Base-by-base conservation (phyloP, 495 filamentous ascomycete species). In the Hypoxylon cercidicola region DNA sequence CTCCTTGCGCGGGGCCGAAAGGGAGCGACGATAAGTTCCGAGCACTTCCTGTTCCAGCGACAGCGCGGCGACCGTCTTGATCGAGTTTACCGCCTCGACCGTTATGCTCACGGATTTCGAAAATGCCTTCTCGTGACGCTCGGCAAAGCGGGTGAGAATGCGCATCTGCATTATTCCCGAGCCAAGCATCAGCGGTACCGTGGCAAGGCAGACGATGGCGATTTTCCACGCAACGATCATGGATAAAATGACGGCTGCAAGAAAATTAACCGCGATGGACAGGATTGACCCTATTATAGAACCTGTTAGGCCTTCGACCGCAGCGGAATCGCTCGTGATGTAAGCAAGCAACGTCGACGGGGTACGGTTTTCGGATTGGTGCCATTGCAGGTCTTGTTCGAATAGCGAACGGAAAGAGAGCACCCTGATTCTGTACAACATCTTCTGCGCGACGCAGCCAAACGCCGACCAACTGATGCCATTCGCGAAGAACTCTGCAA, bases 221-320 rank as follows among this genome's bases (percentile, higher is more conserved):
- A 89, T 79, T 61, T 88, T 88, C 87, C 87, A 89, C 4, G 86
- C 87, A 49, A 87, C 77, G 13, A 84, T 72, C 57, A 88, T 84
- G 0, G 86, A 78, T 21, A 88, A 71, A 11, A 81, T 74, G 51
- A 87, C 78, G 8, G 84, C 78, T 0, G 64, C 75, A 15, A 81
- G 0, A 62, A 48, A 82, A 77, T 46, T 83, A 66, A 72, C 76
- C 37, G 45, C 67, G 20, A 83, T 82, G 25, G 81, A 82, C 51
- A 82, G 75, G 40, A 85, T 60, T 0, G 77, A 77, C 4, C 80
- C 79, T 16, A 82, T 69, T 39, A 81, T 80, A 5, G 76, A 74
- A 16, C 79, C 79, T 7, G 76, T 78, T 28, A 82, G 62, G 0
- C 75, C 71, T 28, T 75, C 75, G 0, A 85, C 70, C 23, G 79